Evolutionary conservation across 2,329 filamentous ascomycete genomes (phyloP), one percentile per base, ranked within the genome.

Genomic region (Furcasterigmium sp.): DNA sequence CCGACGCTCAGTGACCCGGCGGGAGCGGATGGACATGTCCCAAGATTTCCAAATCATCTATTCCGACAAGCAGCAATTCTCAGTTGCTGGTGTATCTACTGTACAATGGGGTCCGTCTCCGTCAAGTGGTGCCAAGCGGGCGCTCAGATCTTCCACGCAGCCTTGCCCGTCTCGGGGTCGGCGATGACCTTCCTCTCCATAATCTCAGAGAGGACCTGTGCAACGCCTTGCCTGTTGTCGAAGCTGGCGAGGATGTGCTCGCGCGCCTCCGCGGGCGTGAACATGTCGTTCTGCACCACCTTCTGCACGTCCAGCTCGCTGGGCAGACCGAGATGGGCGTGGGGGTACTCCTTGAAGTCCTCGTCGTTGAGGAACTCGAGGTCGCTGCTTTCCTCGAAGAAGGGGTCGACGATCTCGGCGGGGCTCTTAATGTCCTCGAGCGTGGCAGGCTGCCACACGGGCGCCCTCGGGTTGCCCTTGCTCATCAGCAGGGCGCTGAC

Each of bases 401-500:
- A 96, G 1, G 72, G 68, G 41, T 83, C 72, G 7, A 70, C 63
- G 29, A 91, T 73, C 40, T 70, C 59, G 17, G 77, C 70, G 37
- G 70, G 60, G 14, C 62, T 57, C 14, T 72, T 63, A 42, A 95
- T 78, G 29, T 85, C 82, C n/a, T 80, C 73, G 2, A 97, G 73
- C 7, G 76, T 80, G 35, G 77, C 74, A 4, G 90, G 91, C 50
- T 84, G 64, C 93, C 93, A 98, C 48, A 75, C 69, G 2, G 91
- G 87, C 18, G 72, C 72, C 4, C 39, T 28, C 5, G 39, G 29
- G 20, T 41, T 41, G 51, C 67, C 53, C 67, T 89, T 89, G 57
- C 80, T 75, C 54, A 93, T 77, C 32, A 98, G 75, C 39, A 85
- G 77, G 19, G 89, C 84, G 41, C 80, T 80, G n/a, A 98, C 91